Evolutionary conservation across 2,329 filamentous ascomycete genomes (phyloP).

Genomic region (Alternaria alternata): DNA sequence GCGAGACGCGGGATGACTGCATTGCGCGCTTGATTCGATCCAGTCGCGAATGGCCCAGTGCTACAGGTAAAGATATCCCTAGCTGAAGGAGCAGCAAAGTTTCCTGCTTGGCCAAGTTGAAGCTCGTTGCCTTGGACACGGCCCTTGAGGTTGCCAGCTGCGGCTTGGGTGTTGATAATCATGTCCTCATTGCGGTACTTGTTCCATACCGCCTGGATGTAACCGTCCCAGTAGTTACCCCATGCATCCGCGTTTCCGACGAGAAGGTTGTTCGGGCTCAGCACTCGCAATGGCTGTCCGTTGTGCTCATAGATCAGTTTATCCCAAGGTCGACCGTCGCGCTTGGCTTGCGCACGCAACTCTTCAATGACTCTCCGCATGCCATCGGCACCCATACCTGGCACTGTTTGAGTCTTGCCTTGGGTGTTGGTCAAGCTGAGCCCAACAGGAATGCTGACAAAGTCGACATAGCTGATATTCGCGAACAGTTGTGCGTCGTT

Average conservation of each 20-base stretch:
- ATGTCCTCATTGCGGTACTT: slow-evolving; percentile 57
- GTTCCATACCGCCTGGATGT: slow-evolving; percentile 61
- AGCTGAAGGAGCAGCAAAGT: slow-evolving; percentile 65
- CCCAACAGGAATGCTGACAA: slow-evolving; percentile 61
- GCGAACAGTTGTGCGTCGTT: slow-evolving; percentile 59
- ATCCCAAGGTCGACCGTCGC: slow-evolving; percentile 68
- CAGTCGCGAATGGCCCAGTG: slow-evolving; percentile 66
- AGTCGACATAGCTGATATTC: slow-evolving; percentile 77
- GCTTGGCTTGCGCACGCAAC: slow-evolving; percentile 63
- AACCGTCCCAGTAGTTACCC: slow-evolving; percentile 60
- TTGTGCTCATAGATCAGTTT: slow-evolving; percentile 61
- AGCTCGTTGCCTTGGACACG: slow-evolving; percentile 54
- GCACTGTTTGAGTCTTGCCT: slow-evolving; percentile 55
- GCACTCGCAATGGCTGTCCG: slow-evolving; percentile 49
- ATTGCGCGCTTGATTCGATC: slow-evolving; percentile 54
- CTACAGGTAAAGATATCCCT: slow-evolving; percentile 73
- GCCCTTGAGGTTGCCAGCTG: slow-evolving; percentile 62
- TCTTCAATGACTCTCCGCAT: slow-evolving; percentile 63
- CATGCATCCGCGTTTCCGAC: slow-evolving; percentile 59
- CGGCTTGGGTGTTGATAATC: slow-evolving; percentile 71
- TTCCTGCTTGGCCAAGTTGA: slow-evolving; percentile 52
- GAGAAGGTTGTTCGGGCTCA: slow-evolving; percentile 57
- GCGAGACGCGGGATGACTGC: slow-evolving; percentile 77
- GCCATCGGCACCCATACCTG: slow-evolving; percentile 66
- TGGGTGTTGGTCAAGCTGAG: slow-evolving; percentile 56